A percentile compares a stretch with the other conserved stretches of the same genome.
phyloP scores from a whole-genome alignment of 371 early-diverging fungal species.

The Saksenaea oblongispora region DNA sequence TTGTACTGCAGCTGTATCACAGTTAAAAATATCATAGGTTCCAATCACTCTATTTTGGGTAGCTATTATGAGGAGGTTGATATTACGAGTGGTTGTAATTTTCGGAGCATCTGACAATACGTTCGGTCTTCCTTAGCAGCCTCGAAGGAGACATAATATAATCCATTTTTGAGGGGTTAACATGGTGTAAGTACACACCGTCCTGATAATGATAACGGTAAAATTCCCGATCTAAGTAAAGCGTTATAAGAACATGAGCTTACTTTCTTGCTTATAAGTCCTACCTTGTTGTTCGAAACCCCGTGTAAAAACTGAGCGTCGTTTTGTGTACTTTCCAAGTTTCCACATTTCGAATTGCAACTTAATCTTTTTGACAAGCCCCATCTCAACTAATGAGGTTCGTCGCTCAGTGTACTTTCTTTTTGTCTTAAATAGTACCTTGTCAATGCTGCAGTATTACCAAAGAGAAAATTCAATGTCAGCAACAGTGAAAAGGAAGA shows the following conservation, averaged over 20 bases:
- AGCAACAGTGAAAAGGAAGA: not conserved
- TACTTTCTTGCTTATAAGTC: not conserved
- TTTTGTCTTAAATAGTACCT: too few relatives aligned
- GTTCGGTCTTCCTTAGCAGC: slow-evolving; percentile 9
- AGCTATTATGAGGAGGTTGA: not conserved
- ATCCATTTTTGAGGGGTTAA: not conserved
- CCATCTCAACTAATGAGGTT: slow-evolving; percentile 29
- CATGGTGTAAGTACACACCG: slow-evolving; percentile 54
- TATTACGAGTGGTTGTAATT: slow-evolving; percentile 14
- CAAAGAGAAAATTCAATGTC: not conserved
- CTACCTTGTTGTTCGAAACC: slow-evolving; percentile 49
- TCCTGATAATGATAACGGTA: slow-evolving; percentile 61
- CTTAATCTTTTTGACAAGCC: slow-evolving; percentile 51
- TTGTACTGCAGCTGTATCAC: too few relatives aligned
- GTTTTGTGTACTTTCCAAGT: slow-evolving; percentile 52
- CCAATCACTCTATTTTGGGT: too few relatives aligned
- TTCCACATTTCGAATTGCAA: slow-evolving; percentile 55
- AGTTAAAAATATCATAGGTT: too few relatives aligned
- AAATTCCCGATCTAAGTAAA: slow-evolving; percentile 46
- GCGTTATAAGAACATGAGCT: not conserved
- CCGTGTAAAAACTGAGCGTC: slow-evolving; percentile 44
- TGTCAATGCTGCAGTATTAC: too few relatives aligned
- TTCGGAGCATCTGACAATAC: slow-evolving; percentile 14
- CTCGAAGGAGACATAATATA: slow-evolving; percentile 6
- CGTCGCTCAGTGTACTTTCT: not conserved